These are phyloP conservation scores for Tuctoria greenei DNA, from an alignment of 176 grass and related monocot genomes.

Conservation along the genomic window DNA sequence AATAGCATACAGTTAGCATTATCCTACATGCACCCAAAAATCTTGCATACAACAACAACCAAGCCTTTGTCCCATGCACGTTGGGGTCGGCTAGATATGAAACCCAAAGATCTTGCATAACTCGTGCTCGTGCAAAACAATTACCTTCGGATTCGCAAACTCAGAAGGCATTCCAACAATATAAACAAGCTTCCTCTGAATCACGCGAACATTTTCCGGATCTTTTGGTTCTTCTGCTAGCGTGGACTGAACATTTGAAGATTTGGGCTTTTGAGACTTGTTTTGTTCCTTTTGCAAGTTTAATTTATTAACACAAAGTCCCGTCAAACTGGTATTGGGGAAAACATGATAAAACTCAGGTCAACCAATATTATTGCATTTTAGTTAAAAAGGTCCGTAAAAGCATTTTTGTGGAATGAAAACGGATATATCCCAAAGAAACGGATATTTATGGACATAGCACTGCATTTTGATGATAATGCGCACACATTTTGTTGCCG, in stretches of 20 bases:
- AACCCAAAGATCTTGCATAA: too few relatives aligned
- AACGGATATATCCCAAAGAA: background rate
- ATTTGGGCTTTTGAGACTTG: slow-evolving; percentile 46
- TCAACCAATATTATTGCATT: background rate
- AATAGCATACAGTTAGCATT: slow-evolving; percentile 21
- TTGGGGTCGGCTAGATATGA: too few relatives aligned
- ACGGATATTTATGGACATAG: background rate
- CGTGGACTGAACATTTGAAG: slow-evolving; percentile 33
- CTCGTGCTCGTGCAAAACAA: background rate
- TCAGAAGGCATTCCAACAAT: slow-evolving; percentile 62
- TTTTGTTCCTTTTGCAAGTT: slow-evolving; percentile 47
- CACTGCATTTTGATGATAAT: slow-evolving; percentile 6
- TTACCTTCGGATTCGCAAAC: slow-evolving; percentile 51
- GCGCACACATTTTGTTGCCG: slow-evolving; percentile 52
- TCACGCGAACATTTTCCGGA: slow-evolving; percentile 48
- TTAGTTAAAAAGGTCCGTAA: slow-evolving; percentile 9
- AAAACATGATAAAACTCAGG: slow-evolving; percentile 2
- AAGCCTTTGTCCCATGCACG: too few relatives aligned
- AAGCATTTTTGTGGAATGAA: background rate
- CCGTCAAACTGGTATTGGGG: slow-evolving; percentile 39
- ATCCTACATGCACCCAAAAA: background rate
- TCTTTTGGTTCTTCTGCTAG: slow-evolving; percentile 42
- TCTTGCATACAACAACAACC: too few relatives aligned
- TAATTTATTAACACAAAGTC: slow-evolving; percentile 38
- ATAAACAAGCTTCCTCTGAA: slow-evolving; percentile 69